These are phyloP conservation scores for Dactylonectria estremocensis DNA, from an alignment of 2,329 filamentous ascomycete genomes.

Conservation along the genomic window DNA sequence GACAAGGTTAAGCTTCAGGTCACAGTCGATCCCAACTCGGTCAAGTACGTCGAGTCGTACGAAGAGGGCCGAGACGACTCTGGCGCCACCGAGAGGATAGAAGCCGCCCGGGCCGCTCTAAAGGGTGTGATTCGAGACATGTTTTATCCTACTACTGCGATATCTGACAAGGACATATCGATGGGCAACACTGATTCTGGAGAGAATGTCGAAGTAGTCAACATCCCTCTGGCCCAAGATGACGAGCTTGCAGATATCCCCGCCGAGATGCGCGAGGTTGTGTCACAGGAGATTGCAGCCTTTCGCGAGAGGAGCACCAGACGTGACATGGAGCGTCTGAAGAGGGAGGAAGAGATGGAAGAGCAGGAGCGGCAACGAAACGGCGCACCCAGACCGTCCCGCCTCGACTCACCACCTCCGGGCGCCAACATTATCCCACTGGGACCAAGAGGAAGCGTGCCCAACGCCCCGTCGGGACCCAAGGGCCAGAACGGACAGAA, in stretches of 20 bases:
- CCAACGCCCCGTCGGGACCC: constrained; percentile 80
- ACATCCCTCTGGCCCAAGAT: constrained; percentile 88
- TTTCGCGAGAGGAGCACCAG: constrained; percentile 94
- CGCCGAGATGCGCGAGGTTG: constrained; percentile 94
- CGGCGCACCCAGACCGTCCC: constrained; percentile 71
- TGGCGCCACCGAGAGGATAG: constrained; percentile 76
- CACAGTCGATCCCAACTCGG: constrained; percentile 85
- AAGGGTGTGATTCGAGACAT: constrained; percentile 79
- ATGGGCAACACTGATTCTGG: constrained; percentile 78
- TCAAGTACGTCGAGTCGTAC: constrained; percentile 89
- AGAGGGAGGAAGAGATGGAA: constrained; percentile 93
- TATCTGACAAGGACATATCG: constrained; percentile 74
- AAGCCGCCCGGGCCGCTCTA: constrained; percentile 78
- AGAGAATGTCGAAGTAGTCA: constrained; percentile 86
- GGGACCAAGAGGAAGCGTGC: constrained; percentile 65
- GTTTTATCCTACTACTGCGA: constrained; percentile 73
- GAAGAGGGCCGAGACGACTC: constrained; percentile 77
- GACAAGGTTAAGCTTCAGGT: constrained; percentile 82
- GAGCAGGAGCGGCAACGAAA: constrained; percentile 85
- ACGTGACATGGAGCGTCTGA: constrained; percentile 88
- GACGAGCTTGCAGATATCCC: constrained; percentile 97
- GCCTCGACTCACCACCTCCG: constrained; percentile 80
- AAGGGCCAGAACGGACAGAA: constrained; percentile 75
- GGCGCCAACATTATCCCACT: constrained; percentile 71
- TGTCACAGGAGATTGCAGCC: constrained; percentile 92